Evolutionary conservation across 768 basidiomycete genomes (phyloP).

Genomic region (Coprinopsis strossmayeri): DNA sequence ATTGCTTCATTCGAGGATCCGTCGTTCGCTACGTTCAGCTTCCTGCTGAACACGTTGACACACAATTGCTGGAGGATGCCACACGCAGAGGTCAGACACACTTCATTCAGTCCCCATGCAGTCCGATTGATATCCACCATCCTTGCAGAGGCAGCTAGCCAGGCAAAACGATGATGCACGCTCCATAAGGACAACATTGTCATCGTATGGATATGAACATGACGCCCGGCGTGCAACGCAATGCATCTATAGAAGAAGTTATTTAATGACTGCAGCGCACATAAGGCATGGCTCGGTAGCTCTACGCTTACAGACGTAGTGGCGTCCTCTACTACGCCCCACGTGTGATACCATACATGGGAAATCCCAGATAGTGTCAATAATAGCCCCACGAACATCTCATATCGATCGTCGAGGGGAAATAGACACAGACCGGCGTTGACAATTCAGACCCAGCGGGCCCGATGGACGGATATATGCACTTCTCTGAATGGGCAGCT

Average conservation of each 20-base stretch:
- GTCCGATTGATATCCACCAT: conserved; percentile 8
- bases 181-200: background rate
- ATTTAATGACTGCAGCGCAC: background rate
- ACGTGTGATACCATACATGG: background rate
- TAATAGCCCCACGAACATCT: no score
- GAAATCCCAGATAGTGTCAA: no score
- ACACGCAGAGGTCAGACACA: conserved; percentile 76
- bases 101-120: background rate
- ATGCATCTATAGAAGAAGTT: background rate
- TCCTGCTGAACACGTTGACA: conserved; percentile 89
- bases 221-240: no score
- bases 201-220: background rate
- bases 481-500: no score
- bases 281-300: background rate
- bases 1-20: conserved; percentile 97
- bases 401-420: background rate
- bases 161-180: conserved; percentile 31
- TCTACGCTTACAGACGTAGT: no score
- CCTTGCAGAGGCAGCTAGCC: conserved; percentile 38
- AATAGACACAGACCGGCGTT: background rate
- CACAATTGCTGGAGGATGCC: conserved; percentile 92
- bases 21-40: conserved; percentile 97
- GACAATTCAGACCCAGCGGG: background rate
- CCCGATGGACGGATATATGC: background rate
- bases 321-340: no score